A percentile compares a stretch with the other conserved stretches of the same genome.
Evolutionary conservation across 1,139 yeast species (phyloP).

Genomic region (Yamadazyma dushanensis): DNA sequence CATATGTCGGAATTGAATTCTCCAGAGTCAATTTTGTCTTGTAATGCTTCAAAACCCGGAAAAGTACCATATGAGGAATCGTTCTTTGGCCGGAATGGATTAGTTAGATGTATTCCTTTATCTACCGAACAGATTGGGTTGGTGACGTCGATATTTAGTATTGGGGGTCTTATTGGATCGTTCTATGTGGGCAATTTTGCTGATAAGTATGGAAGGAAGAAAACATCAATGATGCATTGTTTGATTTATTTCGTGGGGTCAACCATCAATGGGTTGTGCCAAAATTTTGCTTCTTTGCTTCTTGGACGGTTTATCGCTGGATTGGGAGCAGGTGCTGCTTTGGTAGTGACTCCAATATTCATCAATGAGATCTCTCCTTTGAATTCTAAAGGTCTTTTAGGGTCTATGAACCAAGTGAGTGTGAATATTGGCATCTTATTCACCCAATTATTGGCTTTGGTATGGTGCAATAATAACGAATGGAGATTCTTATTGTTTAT

Average conservation of each 20-base stretch:
- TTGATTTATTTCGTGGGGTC: slow-evolving; percentile 68
- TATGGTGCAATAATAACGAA: slow-evolving; percentile 59
- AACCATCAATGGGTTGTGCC: slow-evolving; percentile 53
- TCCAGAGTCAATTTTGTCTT: slow-evolving; percentile 43
- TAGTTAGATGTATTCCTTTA: slow-evolving; percentile 55
- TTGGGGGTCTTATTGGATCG: slow-evolving; percentile 87
- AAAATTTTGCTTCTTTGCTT: slow-evolving; percentile 43
- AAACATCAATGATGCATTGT: slow-evolving; percentile 57
- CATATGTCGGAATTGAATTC: slow-evolving; percentile 53
- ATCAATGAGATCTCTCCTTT: slow-evolving; percentile 79
- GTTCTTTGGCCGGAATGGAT: slow-evolving; percentile 41
- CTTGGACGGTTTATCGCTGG: slow-evolving; percentile 82
- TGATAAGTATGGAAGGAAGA: slow-evolving; percentile 64
- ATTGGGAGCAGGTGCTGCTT: slow-evolving; percentile 80
- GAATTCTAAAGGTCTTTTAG: slow-evolving; percentile 69
- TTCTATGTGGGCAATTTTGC: slow-evolving; percentile 71
- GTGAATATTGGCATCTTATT: slow-evolving; percentile 80
- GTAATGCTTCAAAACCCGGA: slow-evolving; percentile 34
- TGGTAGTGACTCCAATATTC: slow-evolving; percentile 81
- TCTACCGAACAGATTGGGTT: slow-evolving; percentile 68
- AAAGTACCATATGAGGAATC: slow-evolving; percentile 29
- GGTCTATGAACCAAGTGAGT: slow-evolving; percentile 84
- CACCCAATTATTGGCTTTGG: slow-evolving; percentile 72
- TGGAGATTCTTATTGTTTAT: slow-evolving; percentile 73
- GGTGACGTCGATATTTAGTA: slow-evolving; percentile 78